Evolutionary conservation across 2,329 filamentous ascomycete species (phyloP).

Genomic region (Apiospora marii): DNA sequence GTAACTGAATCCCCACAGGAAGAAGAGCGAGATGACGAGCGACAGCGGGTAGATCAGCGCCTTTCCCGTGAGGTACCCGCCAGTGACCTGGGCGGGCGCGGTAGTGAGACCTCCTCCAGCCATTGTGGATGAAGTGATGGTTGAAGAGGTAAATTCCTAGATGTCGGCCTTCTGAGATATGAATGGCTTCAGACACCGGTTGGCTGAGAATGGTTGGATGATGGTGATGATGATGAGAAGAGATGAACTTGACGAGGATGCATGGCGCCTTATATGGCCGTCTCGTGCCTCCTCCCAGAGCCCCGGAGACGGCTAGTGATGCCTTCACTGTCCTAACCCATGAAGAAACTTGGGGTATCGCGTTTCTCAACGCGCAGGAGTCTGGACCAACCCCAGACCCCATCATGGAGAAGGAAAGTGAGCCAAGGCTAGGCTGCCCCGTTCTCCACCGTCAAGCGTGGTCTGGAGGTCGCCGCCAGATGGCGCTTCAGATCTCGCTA

Average conservation of each 20-base stretch:
- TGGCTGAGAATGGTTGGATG: neutral
- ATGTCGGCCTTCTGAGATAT: neutral
- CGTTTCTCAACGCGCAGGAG: neutral
- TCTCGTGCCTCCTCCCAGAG: neutral
- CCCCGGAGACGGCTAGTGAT: neutral
- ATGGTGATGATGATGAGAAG: neutral
- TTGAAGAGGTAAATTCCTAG: neutral
- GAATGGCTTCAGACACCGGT: constrained; percentile 4
- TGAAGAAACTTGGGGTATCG: constrained; percentile 7
- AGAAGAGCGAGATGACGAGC: constrained; percentile 69
- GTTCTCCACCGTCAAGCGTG: constrained; percentile 9
- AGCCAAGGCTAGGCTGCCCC: neutral
- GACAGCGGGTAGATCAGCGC: constrained; percentile 56
- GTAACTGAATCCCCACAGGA: constrained; percentile 69
- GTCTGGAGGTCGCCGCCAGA: neutral
- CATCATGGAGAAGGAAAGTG: constrained; percentile 6
- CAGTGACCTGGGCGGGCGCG: constrained; percentile 44
- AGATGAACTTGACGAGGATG: neutral
- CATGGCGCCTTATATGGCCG: constrained; percentile 4
- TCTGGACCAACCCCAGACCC: constrained; percentile 11
- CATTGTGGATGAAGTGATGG: constrained; percentile 38
- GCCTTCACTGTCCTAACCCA: neutral
- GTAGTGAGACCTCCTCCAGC: constrained; percentile 51
- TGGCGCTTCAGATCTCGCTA: constrained; percentile 3
- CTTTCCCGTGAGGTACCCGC: constrained; percentile 48